These are phyloP conservation scores for Arachnomyces sp. DNA, from an alignment of 2,329 filamentous ascomycete genomes.

Conservation along the genomic window DNA sequence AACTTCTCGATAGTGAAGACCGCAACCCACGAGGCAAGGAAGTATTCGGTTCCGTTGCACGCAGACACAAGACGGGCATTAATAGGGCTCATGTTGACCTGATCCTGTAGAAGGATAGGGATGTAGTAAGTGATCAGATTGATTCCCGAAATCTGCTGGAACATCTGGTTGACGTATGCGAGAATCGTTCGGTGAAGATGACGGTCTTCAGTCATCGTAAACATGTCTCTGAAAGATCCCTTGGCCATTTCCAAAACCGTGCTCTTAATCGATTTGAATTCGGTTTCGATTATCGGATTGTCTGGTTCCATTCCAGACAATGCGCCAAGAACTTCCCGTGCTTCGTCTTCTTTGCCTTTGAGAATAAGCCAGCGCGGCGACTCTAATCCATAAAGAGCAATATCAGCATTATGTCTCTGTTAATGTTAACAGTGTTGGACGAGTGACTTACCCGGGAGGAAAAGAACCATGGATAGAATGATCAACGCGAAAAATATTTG, in stretches of 20 bases:
- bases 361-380: conserved; percentile 43
- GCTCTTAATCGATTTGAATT: conserved; percentile 34
- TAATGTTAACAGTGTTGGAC: too few species aligned
- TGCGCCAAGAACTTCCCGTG: conserved; percentile 30
- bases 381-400: conserved; percentile 25
- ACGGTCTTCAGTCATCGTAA: conserved; percentile 29
- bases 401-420: too few species aligned
- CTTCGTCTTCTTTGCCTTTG: conserved; percentile 28
- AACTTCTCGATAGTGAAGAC: conserved; percentile 41
- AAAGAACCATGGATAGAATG: conserved; percentile 26
- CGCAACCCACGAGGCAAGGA: conserved; percentile 36
- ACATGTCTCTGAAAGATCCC: conserved; percentile 34
- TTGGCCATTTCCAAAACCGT: conserved; percentile 32
- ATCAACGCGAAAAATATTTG: conserved; percentile 28
- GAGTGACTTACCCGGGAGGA: conserved; percentile 20
- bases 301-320: conserved; percentile 38
- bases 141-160: conserved; percentile 31
- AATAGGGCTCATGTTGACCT: conserved; percentile 1
- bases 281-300: conserved; percentile 26
- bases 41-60: conserved; percentile 24
- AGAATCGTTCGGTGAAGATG: conserved; percentile 28
- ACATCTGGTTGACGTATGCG: conserved; percentile 27
- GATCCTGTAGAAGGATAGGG: conserved; percentile 30
- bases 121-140: conserved; percentile 32
- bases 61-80: conserved; percentile 22